These are phyloP conservation scores for Echinochloa phyllopogon DNA, from an alignment of 176 grass and related monocot genomes.

Conservation along the genomic window DNA sequence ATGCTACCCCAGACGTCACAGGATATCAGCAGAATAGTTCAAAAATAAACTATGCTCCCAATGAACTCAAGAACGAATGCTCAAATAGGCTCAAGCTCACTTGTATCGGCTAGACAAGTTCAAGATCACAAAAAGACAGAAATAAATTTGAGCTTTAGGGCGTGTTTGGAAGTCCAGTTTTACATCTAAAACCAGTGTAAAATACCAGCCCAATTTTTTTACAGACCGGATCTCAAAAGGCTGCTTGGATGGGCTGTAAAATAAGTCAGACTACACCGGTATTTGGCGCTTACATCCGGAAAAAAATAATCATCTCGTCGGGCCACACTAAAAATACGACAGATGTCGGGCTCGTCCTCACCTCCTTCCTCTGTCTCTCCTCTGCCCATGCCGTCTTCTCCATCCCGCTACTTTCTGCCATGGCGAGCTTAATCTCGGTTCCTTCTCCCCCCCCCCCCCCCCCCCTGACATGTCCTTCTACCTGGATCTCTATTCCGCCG, in stretches of 20 bases:
- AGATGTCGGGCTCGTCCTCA: not conserved
- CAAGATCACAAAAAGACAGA: not conserved
- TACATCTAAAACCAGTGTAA: too few relatives aligned
- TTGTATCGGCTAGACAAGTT: not conserved
- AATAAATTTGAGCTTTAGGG: not conserved
- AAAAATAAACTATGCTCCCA: not conserved
- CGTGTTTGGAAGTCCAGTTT: too few relatives aligned
- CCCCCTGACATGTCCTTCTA: too few relatives aligned
- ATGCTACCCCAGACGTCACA: not conserved
- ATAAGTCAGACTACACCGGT: not conserved
- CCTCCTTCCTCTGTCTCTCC: not conserved
- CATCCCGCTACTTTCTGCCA: not conserved
- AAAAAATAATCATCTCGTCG: not conserved
- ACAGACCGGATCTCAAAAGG: too few relatives aligned
- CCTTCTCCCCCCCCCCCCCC: too few relatives aligned
- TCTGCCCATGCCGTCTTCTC: not conserved
- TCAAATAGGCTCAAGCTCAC: not conserved
- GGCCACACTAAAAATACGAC: not conserved
- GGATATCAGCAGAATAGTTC: not conserved
- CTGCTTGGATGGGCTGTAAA: not conserved
- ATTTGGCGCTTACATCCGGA: not conserved
- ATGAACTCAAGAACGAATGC: not conserved
- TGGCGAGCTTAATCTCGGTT: not conserved
- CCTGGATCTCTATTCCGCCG: too few relatives aligned
- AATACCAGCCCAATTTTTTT: too few relatives aligned